A percentile compares a stretch with the other conserved stretches of the same genome.
These are phyloP conservation scores for Xylaria castorea DNA, from an alignment of 495 filamentous ascomycete species.

Conservation along the genomic window DNA sequence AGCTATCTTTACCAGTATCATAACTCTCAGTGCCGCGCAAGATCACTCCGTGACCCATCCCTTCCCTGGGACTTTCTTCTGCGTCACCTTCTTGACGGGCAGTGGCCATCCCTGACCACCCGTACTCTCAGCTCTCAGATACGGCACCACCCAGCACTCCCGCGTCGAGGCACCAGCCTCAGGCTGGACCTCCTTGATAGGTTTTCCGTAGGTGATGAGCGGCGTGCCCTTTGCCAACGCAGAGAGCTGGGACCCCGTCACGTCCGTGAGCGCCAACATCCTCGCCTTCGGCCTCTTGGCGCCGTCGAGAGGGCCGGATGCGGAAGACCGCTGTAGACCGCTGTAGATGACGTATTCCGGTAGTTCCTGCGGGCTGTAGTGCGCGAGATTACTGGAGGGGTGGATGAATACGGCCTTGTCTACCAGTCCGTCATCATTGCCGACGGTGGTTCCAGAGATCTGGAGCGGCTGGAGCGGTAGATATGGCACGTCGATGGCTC, in stretches of 20 bases:
- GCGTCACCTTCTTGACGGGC: conserved; percentile 80
- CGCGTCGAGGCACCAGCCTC: conserved; percentile 64
- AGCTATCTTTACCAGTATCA: neutral
- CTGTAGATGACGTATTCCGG: conserved; percentile 89
- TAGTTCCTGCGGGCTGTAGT: conserved; percentile 68
- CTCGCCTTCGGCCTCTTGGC: conserved; percentile 74
- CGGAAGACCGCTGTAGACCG: conserved; percentile 72
- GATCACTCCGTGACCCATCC: conserved; percentile 68
- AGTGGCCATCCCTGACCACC: conserved; percentile 80
- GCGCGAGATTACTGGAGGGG: conserved; percentile 79
- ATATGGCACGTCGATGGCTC: conserved; percentile 90
- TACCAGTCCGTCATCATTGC: conserved; percentile 46
- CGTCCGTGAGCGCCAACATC: conserved; percentile 84
- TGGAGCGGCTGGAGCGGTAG: conserved; percentile 78
- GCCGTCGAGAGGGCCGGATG: conserved; percentile 51
- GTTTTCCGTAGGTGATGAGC: conserved; percentile 84
- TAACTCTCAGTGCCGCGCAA: neutral
- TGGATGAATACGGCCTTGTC: conserved; percentile 78
- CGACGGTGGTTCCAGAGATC: neutral
- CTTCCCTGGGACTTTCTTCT: conserved; percentile 71
- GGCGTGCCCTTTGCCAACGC: conserved; percentile 85
- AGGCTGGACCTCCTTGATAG: conserved; percentile 71
- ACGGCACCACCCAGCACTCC: conserved; percentile 83
- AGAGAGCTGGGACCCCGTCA: conserved; percentile 77
- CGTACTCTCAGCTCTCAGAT: conserved; percentile 68